Base-by-base conservation (phyloP, 306 rosid genomes). In the Quercus agrifolia region DNA sequence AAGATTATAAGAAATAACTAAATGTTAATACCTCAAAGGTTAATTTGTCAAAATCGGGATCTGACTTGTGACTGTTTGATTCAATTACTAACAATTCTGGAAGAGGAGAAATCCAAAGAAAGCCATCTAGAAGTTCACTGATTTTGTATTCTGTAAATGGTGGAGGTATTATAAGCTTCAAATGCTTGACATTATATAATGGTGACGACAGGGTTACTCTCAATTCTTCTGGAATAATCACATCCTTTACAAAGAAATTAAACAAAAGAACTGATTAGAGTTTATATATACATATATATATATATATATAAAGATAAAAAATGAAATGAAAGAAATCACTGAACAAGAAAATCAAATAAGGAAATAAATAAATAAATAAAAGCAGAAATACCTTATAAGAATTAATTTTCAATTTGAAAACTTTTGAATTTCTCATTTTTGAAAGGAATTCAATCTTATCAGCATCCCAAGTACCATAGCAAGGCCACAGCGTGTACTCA, bases 51-150 rank as follows among this genome's bases (percentile, higher is more conserved):
- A 41, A 41, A 41, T 41, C 0, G 2, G 49, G 49, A 6, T 41
- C 0, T 41, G 49, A 41, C 49, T 41, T 27, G 31, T 58, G 27
- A 58, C 71, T 38, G 54, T 14, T 0, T 31, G 35, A 77, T 27
- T 77, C 80, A 19, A 77, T 67, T 1, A 52, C 5, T 23, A 77
- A 20, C 56, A 62, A 52, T 6, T 64, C 54, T n/a, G 66, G 74
- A 17, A 49, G 64, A 52, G 74, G 74, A 23, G 74, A 61, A 77
- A 77, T 67, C 74, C 80, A 77, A 66, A 64, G 74, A 74, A 77
- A 52, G 33, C 11, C 18, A 4, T 30, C 44, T 31, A 77, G 66
- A 77, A 67, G 79, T 19, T 76, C 70, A n/a, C 10, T 15, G 14
- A 74, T 15, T 54, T 44, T 18, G 31, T 64, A 66, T 5, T 67